Evolutionary conservation across 2,329 filamentous ascomycete genomes (phyloP), one percentile per base, ranked within the genome.

Genomic region (Akanthomyces lecanii): DNA sequence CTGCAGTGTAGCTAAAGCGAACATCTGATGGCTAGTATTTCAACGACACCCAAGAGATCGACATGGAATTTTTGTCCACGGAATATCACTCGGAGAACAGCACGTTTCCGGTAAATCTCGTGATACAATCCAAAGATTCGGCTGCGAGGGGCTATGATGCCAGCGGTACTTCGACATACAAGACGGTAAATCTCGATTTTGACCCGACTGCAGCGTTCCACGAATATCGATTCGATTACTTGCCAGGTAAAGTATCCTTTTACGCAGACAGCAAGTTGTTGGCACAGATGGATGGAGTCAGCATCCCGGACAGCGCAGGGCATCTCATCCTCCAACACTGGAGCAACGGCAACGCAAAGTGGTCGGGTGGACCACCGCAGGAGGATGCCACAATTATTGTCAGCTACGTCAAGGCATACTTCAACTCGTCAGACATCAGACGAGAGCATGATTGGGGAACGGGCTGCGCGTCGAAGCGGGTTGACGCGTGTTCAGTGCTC

Each of bases 191-290:
- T 55, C 79, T 93, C 1, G 79, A 83, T 0, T 93, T 92, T 74
- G 78, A 88, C 66, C 88, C 90, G 0, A 85, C 86, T 0, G 71
- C 74, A 0, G 82, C 72, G 47, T 91, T 89, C 69, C 89, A 93
- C 74, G 90, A 93, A 75, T 92, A 92, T 71, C 88, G 90, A 44
- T 89, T 93, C 72, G 90, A 94, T 74, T 92, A 89, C 76, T 73
- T 86, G 18, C 81, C 84, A 0, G 79, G 78, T 0, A 77, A 77
- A 1, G 87, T 93, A 10, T 72, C 82, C 12, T 93, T 91, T 74
- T 92, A 87, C 70, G 87, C 85, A 2, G 89, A 93, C 72, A 84
- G 83, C 50, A 62, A 75, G 10, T 73, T 81, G 11, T 75, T 92
- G 16, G 79, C 82, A 36, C 77, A 79, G 54, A 87, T 90, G 79